A percentile compares a stretch with the other conserved stretches of the same genome.
Conservation (phyloP, 208 protist genomes). For the Trypanosoma caninum region DNA sequence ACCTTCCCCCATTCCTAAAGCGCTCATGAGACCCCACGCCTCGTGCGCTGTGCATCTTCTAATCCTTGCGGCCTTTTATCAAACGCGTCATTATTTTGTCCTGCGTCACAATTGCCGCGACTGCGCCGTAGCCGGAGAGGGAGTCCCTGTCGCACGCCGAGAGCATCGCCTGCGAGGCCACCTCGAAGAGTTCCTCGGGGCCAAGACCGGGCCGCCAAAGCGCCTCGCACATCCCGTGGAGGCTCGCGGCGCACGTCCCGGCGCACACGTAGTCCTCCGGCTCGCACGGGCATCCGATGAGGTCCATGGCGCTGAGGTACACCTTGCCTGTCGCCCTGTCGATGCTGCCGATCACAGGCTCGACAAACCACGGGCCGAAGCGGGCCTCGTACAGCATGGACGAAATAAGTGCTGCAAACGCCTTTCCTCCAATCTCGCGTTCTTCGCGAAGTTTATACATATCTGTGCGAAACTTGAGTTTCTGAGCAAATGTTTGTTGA, state of each 20-base stretch:
- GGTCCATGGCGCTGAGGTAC: slow-evolving; percentile 95
- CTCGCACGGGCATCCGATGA: slow-evolving; percentile 94
- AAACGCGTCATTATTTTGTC: slow-evolving; percentile 81
- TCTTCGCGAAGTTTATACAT: slow-evolving; percentile 92
- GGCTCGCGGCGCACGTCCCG: slow-evolving; percentile 94
- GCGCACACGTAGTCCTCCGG: slow-evolving; percentile 97
- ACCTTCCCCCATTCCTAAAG: not conserved
- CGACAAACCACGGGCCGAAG: slow-evolving; percentile 98
- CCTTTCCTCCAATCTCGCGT: slow-evolving; percentile 86
- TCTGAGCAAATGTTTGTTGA: slow-evolving; percentile 94
- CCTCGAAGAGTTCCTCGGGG: slow-evolving; percentile 97
- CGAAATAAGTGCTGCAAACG: slow-evolving; percentile 68
- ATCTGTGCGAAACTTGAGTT: slow-evolving; percentile 84
- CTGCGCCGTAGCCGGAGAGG: slow-evolving; percentile 96
- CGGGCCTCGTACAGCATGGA: slow-evolving; percentile 92
- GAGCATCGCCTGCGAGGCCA: slow-evolving; percentile 93
- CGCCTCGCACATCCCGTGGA: slow-evolving; percentile 98
- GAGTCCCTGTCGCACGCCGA: slow-evolving; percentile 97
- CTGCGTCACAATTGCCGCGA: slow-evolving; percentile 90
- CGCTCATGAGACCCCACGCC: not conserved
- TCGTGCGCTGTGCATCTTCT: slow-evolving; percentile 7
- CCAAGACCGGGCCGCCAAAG: slow-evolving; percentile 94
- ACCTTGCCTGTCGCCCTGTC: slow-evolving; percentile 92
- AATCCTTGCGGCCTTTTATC: slow-evolving; percentile 90
- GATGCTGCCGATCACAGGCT: slow-evolving; percentile 97